Percentiles rank a stretch among this genome's conserved stretches.
phyloP scores from a whole-genome alignment of 1,284 basidiomycete species.

The Sporisorium iseilematis-ciliati region DNA sequence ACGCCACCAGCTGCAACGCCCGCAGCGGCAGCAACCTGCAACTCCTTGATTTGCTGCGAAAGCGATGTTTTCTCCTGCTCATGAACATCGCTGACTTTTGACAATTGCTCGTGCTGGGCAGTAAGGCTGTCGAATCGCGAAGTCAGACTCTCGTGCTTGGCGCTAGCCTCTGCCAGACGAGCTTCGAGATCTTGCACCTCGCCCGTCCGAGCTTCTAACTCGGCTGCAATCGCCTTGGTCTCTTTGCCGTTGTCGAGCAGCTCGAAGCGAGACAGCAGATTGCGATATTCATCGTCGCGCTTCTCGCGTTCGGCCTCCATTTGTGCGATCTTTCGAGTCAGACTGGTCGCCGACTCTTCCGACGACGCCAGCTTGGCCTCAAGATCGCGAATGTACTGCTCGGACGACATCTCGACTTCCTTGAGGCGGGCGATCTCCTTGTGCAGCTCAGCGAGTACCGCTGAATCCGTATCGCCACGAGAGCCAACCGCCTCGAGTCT shows the following conservation, averaged over 20 bases:
- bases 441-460: constrained; percentile 83
- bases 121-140: constrained; percentile 29
- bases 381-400: constrained; percentile 87
- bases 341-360: constrained; percentile 79
- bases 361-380: constrained; percentile 83
- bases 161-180: constrained; percentile 59
- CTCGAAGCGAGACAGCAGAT: constrained; percentile 81
- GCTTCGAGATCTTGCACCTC: constrained; percentile 80
- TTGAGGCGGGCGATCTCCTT: constrained; percentile 84
- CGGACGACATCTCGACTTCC: constrained; percentile 79
- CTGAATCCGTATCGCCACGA: constrained; percentile 79
- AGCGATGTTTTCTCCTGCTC: constrained; percentile 46
- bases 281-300: constrained; percentile 76
- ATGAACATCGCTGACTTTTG: constrained; percentile 14
- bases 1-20: constrained; percentile 23
- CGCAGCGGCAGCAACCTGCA: constrained; percentile 42
- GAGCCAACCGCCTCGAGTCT: constrained; percentile 87
- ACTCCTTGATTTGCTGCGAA: constrained; percentile 29
- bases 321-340: constrained; percentile 80
- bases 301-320: constrained; percentile 83
- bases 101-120: constrained; percentile 29
- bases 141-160: constrained; percentile 34
- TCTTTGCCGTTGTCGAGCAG: constrained; percentile 73
- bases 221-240: constrained; percentile 72
- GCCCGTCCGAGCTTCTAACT: constrained; percentile 83